Base-by-base conservation (phyloP, 768 basidiomycete species). In the Suillus weaverae region DNA sequence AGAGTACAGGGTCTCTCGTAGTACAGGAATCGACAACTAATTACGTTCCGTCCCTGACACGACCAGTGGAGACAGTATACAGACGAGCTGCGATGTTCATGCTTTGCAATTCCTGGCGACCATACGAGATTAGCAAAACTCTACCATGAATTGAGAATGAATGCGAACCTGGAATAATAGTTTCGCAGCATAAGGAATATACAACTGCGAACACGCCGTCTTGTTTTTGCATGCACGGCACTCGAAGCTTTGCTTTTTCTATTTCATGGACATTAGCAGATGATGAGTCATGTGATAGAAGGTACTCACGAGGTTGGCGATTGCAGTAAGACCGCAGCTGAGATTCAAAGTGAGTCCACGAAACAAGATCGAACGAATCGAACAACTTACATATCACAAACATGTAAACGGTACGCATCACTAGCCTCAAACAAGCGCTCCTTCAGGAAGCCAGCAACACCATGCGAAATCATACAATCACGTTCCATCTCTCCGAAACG, bases 401-500 rank as follows among this genome's bases (percentile, higher is more conserved):
- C 94, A 74, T 98, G 96, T 43, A 98, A 79, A 50, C 96, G 89
- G 78, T 97, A 97, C 11, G 93, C 94, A 75, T 95, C 90, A 73
- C 91, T 93, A 36, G 92, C 94, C 74, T 95, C 94, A 70, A 95
- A 95, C 76, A 99, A 82, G 64, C 97, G 90, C 81, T 99, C 97
- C 80, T 98, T 98, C 78, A 99, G 78, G 88, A 99, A 99, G 2
- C 88, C 94, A 54, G 97, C 97, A 68, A 99, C 95, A 75, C 97
- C 97, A 81, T 99, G 97, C 30, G 97, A 97, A 66, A 99, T 97
- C 97, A 99, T 99, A 77, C 97, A 99, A 86, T 98, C 97, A 76
- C 95, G 93, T 75, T 99, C 97, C 97, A 99, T 99, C 85, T 99
- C 97, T 84, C 97, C 97, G 83, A 99, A 99, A 72, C 97, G 95